Percentiles rank a stretch among this genome's conserved stretches.
Conservation (phyloP, 768 basidiomycete species). For the Leccinum broughii region DNA sequence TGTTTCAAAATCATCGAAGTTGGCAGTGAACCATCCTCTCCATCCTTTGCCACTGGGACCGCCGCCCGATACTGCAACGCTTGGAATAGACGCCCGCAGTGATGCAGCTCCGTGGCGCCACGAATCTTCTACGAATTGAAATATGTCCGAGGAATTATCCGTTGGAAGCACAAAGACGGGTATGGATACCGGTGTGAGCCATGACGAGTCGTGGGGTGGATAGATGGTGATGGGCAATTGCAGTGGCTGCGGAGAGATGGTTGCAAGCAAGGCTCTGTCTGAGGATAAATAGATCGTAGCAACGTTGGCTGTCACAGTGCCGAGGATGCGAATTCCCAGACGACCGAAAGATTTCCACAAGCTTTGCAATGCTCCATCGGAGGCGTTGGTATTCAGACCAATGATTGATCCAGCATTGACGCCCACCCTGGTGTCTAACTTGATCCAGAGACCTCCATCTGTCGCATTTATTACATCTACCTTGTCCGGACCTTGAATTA, state of each 20-base stretch:
- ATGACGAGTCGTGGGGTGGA: slow-evolving; percentile 43
- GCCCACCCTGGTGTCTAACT: slow-evolving; percentile 57
- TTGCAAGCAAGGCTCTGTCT: slow-evolving; percentile 42
- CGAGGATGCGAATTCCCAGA: slow-evolving; percentile 60
- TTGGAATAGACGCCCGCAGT: slow-evolving; percentile 43
- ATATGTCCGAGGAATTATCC: slow-evolving; percentile 46
- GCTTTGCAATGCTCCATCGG: slow-evolving; percentile 45
- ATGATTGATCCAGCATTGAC: slow-evolving; percentile 66
- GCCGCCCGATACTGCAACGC: slow-evolving; percentile 55
- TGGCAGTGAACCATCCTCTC: slow-evolving; percentile 40
- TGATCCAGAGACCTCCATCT: slow-evolving; percentile 60
- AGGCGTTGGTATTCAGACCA: slow-evolving; percentile 48
- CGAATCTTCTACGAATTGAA: slow-evolving; percentile 53
- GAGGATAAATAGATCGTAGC: slow-evolving; percentile 52
- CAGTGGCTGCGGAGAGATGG: slow-evolving; percentile 48
- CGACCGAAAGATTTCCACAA: slow-evolving; percentile 69
- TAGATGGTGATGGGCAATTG: slow-evolving; percentile 51
- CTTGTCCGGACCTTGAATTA: slow-evolving; percentile 59
- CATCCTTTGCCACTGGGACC: slow-evolving; percentile 43
- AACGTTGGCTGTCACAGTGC: slow-evolving; percentile 56
- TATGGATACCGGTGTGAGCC: slow-evolving; percentile 57
- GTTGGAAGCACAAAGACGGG: slow-evolving; percentile 56
- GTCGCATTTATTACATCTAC: slow-evolving; percentile 66
- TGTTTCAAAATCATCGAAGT: slow-evolving; percentile 47
- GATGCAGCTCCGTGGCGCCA: slow-evolving; percentile 56